Evolutionary conservation across 2,329 filamentous ascomycete genomes (phyloP).

Genomic region (Hyphodiscus sp.): DNA sequence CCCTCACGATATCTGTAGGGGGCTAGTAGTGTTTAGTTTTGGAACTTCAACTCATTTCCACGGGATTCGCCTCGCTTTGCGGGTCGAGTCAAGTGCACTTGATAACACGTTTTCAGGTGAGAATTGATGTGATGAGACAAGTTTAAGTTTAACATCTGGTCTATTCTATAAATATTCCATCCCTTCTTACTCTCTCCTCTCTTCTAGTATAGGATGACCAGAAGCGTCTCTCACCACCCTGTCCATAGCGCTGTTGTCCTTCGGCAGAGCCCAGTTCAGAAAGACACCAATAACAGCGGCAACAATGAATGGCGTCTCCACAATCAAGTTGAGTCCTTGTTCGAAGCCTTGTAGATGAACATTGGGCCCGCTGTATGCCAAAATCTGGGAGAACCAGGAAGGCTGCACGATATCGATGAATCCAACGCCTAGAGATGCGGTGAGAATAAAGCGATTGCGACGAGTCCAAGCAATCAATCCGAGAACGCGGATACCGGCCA

Average conservation of each 20-base stretch:
- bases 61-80: no score
- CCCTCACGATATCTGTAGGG: no score
- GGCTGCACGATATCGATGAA: slow-evolving; percentile 41
- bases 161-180: no score
- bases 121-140: no score
- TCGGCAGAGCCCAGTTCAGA: slow-evolving; percentile 36
- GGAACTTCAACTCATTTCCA: no score
- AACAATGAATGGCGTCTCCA: slow-evolving; percentile 37
- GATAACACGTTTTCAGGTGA: no score
- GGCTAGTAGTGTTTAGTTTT: no score
- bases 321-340: slow-evolving; percentile 35
- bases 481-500: slow-evolving; percentile 61
- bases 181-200: neutral
- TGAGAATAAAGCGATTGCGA: slow-evolving; percentile 61
- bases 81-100: no score
- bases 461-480: slow-evolving; percentile 55
- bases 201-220: slow-evolving; percentile 12
- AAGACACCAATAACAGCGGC: slow-evolving; percentile 38
- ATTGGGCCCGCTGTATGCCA: slow-evolving; percentile 33
- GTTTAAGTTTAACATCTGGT: no score
- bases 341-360: slow-evolving; percentile 34
- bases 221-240: slow-evolving; percentile 15
- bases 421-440: slow-evolving; percentile 52
- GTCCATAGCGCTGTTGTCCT: slow-evolving; percentile 29
- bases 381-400: slow-evolving; percentile 33